These are phyloP conservation scores for Discostella stelligeroides DNA, from an alignment of 108 stramenopile genomes.

Conservation along the genomic window DNA sequence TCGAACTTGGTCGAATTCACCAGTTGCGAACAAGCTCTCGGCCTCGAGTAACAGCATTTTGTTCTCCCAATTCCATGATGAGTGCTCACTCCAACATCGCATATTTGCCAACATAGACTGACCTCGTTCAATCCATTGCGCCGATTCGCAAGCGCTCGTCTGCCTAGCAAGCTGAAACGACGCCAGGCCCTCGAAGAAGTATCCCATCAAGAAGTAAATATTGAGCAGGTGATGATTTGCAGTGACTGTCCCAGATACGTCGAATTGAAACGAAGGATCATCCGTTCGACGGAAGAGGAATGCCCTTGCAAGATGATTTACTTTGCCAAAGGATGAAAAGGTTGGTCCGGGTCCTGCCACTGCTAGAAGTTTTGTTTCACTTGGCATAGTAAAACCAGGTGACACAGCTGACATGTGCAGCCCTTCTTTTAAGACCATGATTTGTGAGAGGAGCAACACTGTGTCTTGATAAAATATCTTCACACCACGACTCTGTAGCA, in stretches of 20 bases:
- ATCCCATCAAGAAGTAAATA: background rate
- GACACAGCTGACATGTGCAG: background rate
- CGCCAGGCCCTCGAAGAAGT: slow-evolving; percentile 15
- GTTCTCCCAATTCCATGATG: slow-evolving; percentile 19
- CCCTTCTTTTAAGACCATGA: background rate
- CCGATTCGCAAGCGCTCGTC: background rate
- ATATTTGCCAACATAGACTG: background rate
- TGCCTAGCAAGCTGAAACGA: slow-evolving; percentile 7
- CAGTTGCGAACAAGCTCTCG: slow-evolving; percentile 3
- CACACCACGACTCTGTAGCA: background rate
- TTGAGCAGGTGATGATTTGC: background rate
- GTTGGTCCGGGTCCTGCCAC: background rate
- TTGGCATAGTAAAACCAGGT: background rate
- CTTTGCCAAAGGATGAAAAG: background rate
- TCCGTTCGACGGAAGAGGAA: slow-evolving; percentile 11
- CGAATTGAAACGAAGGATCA: background rate
- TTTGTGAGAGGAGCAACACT: background rate
- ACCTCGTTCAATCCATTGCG: background rate
- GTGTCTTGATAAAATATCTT: background rate
- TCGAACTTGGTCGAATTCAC: background rate
- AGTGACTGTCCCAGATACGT: background rate
- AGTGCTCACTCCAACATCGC: background rate
- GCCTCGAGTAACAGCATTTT: slow-evolving; percentile 11
- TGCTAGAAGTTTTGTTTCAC: background rate
- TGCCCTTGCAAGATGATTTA: background rate